phyloP scores from a whole-genome alignment of 1,284 basidiomycete species.

The Trichosporon sp. region DNA sequence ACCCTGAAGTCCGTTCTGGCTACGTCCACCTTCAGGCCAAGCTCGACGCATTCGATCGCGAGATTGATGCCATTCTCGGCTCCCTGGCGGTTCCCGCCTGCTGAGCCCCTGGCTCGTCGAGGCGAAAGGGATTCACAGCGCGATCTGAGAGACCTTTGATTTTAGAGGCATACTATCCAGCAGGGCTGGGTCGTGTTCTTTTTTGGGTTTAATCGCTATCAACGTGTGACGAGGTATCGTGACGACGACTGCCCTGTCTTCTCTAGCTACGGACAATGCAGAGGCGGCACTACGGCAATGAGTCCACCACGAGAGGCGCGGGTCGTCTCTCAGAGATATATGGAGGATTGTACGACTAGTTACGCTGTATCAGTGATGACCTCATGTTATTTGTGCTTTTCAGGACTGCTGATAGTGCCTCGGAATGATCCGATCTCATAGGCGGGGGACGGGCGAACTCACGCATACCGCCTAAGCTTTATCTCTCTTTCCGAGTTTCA shows the following conservation, averaged over 20 bases:
- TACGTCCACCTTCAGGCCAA: constrained; percentile 66
- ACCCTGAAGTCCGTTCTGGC: constrained; percentile 66
- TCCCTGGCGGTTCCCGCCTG: constrained; percentile 14
- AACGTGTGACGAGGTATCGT: not conserved
- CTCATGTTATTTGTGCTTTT: not conserved
- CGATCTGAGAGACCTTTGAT: not conserved
- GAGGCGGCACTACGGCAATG: not conserved
- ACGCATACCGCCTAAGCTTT: no score
- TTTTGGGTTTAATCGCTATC: not conserved
- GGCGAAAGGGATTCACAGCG: not conserved
- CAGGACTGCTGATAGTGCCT: not conserved
- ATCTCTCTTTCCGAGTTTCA: no score
- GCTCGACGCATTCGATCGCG: constrained; percentile 67
- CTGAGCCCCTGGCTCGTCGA: not conserved
- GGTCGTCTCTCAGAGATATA: not conserved
- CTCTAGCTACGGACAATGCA: not conserved
- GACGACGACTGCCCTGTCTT: not conserved
- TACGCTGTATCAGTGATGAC: constrained; percentile 6
- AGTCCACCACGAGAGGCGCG: not conserved
- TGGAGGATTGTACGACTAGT: not conserved
- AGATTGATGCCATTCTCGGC: constrained; percentile 64
- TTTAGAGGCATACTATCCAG: not conserved
- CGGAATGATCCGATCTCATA: not conserved
- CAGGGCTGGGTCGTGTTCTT: not conserved
- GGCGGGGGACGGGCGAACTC: no score